Evolutionary conservation across 345 rosid species (phyloP).

Genomic region (Eucalyptus cloeziana): DNA sequence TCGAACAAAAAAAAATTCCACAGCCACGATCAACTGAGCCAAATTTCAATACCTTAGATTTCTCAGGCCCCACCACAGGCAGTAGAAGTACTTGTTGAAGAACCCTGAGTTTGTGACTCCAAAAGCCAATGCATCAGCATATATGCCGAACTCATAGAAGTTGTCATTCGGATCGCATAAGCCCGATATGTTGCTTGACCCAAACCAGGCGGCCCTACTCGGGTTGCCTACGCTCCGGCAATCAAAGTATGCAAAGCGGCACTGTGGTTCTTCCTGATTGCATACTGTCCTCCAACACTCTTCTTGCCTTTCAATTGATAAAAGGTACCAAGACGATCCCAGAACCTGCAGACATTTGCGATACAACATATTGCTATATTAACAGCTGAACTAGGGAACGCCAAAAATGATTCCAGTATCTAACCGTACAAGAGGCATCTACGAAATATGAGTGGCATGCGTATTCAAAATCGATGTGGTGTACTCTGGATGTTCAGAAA

Average conservation of each 20-base stretch:
- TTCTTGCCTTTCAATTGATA: constrained; percentile 30
- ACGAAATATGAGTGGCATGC: not conserved
- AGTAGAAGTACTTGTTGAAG: constrained; percentile 26
- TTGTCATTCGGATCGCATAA: constrained; percentile 8
- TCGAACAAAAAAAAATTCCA: not conserved
- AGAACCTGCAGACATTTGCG: constrained; percentile 9
- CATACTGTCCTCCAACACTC: constrained; percentile 37
- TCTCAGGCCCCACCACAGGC: constrained; percentile 45
- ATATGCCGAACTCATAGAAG: constrained; percentile 25
- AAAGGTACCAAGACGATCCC: constrained; percentile 39
- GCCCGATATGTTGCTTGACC: constrained; percentile 11
- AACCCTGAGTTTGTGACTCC: constrained; percentile 16
- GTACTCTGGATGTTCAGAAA: not conserved
- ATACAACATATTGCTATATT: not conserved
- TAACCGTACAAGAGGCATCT: not conserved
- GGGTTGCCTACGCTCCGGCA: constrained; percentile 8
- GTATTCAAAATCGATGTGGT: not conserved
- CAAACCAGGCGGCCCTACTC: constrained; percentile 13
- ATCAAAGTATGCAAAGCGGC: constrained; percentile 10
- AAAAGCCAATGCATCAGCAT: constrained; percentile 14
- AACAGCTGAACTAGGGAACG: not conserved
- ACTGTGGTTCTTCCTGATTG: not conserved
- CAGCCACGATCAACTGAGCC: not conserved
- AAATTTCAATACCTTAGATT: constrained; percentile 19
- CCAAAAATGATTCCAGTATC: not conserved